Conservation (phyloP, 176 grass and related monocot genomes). For the Calamus simplicifolius region DNA sequence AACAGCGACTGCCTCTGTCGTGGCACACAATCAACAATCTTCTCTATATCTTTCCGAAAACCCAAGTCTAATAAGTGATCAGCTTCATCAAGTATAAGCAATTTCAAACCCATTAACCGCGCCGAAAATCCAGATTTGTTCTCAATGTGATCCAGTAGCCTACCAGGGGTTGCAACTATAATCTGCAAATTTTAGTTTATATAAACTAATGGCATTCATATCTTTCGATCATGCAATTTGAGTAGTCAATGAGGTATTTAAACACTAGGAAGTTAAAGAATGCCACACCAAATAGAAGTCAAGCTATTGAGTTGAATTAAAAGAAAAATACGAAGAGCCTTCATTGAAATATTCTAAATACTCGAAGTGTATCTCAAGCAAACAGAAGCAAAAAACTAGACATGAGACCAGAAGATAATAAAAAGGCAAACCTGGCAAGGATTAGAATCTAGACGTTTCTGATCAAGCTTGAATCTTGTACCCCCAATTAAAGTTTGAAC, state of each 20-base stretch:
- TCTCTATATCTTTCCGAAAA: slow-evolving; percentile 89
- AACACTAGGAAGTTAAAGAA: too few species aligned
- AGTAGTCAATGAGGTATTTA: too few species aligned
- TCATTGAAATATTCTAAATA: too few species aligned
- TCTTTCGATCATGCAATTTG: too few species aligned
- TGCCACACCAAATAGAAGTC: too few species aligned
- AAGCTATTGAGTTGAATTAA: too few species aligned
- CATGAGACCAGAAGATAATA: background rate
- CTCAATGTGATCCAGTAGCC: slow-evolving; percentile 91
- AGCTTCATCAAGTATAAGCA: slow-evolving; percentile 97
- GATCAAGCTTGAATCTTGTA: slow-evolving; percentile 84
- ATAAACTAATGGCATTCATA: too few species aligned
- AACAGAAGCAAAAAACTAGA: background rate
- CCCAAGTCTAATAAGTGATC: slow-evolving; percentile 91
- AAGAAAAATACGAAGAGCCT: too few species aligned
- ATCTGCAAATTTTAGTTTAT: slow-evolving; percentile 33
- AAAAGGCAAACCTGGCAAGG: slow-evolving; percentile 66
- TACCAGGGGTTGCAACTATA: slow-evolving; percentile 90
- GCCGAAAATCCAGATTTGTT: slow-evolving; percentile 86
- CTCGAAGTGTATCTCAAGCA: background rate
- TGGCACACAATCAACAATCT: slow-evolving; percentile 93
- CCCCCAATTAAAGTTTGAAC: slow-evolving; percentile 92
- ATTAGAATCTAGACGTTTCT: slow-evolving; percentile 70
- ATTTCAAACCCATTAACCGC: slow-evolving; percentile 91
- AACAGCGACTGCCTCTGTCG: slow-evolving; percentile 78